phyloP scores from a whole-genome alignment of 1,284 basidiomycete species.

The Leccinum colubrinum region DNA sequence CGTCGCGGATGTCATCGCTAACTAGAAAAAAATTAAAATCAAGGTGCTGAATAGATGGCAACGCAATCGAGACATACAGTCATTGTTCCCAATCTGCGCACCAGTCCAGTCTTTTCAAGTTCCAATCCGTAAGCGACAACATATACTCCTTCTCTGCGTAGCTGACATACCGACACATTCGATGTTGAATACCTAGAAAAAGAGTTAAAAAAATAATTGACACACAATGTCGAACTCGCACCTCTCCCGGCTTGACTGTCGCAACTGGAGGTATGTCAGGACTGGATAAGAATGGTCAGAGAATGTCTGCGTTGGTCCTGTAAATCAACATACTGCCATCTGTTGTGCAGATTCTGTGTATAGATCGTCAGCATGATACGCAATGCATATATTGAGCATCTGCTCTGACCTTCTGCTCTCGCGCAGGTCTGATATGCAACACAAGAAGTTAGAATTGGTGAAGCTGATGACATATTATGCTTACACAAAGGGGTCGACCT shows the following conservation, averaged over 20 bases:
- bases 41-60: neutral
- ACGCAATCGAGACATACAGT: constrained; percentile 43
- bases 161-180: constrained; percentile 62
- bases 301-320: neutral
- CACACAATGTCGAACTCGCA: constrained; percentile 15
- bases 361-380: neutral
- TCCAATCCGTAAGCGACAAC: neutral
- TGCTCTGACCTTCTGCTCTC: constrained; percentile 54
- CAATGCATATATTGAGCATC: neutral
- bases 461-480: neutral
- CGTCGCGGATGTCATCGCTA: constrained; percentile 67
- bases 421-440: constrained; percentile 42
- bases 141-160: neutral
- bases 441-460: neutral
- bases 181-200: constrained; percentile 62
- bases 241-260: constrained; percentile 66
- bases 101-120: constrained; percentile 63
- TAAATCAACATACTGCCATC: constrained; percentile 60
- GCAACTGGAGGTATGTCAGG: constrained; percentile 67
- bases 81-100: constrained; percentile 74
- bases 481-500: constrained; percentile 33
- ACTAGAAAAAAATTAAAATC: constrained; percentile 37
- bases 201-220: neutral
- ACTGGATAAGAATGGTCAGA: constrained; percentile 32
- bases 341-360: constrained; percentile 62